Evolutionary conservation across 371 early-diverging fungal species (phyloP), one percentile per base, ranked within the genome.

Genomic region (Phascolomyces articulosus): DNA sequence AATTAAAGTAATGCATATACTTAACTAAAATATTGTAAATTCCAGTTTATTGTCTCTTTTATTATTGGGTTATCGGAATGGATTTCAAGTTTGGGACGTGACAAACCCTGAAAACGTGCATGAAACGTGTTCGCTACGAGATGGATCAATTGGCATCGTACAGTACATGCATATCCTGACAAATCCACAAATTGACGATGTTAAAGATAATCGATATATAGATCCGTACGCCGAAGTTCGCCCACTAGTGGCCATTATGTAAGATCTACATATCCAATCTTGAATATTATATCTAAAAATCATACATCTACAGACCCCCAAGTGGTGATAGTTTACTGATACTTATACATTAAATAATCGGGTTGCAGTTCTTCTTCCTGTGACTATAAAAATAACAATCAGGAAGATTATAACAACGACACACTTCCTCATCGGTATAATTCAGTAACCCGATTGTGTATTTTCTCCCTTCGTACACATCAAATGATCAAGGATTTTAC

Each of bases 71-170:
- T 95, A 95, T 72, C 68, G 71, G 6, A 84, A 88, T 62, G 95
- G 95, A 4, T 90, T 95, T 68, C 95, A 95, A 64, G 77, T 95
- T 18, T 95, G 95, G 95, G 82, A 91, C 63, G 80, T 92, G 18
- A 80, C 87, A 2, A 83, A 88, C 60, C 79, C 84, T 10, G 88
- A 90, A 62, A 87, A 89, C 67, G 84, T 90, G 28, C 87, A 82
- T 57, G 94, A 94, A 74, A 71, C 91, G n/a, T 72, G 73, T 18
- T 91, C 91, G 20, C 67, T 91, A 18, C 84, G 89, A 40, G 73
- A 80, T 59, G 70, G 77, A 56, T 71, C 48, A 74, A 15, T 79
- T 27, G 84, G 75, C 38, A 71, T 74, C n/a, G 82, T 87, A n/a
- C 70, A 78, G 1, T 77, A 69, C 58, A 61, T 88, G 29, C 86